Base-by-base conservation (phyloP, 2,329 filamentous ascomycete species). In the Ramularia collo-cygni region DNA sequence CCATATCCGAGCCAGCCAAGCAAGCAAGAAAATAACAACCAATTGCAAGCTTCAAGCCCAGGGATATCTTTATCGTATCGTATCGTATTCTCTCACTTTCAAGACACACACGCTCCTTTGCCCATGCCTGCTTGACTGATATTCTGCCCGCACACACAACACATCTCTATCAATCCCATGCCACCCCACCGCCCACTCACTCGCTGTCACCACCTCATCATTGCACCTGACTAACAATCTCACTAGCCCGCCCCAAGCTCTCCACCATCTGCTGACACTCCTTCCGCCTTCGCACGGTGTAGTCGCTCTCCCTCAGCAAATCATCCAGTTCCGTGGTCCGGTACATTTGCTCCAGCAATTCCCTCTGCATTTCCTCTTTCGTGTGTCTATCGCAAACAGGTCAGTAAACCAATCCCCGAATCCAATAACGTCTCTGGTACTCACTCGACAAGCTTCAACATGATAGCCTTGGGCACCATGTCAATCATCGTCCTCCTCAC, bases 231-330 rank as follows among this genome's bases (percentile, higher is more conserved):
- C 85, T 88, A 61, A 98, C 92, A 68, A 98, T 96, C 72, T 98
- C 92, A 65, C 81, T 92, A 40, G 92, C 92, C 65, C 85, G 83
- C 54, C 75, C 70, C 59, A 98, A 72, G 40, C 85, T 93, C 67
- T 98, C 92, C 37, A 98, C 92, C 92, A 98, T 98, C 68, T 95
- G 88, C 68, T 93, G 88, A 68, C 92, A 98, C 67, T 98, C 92
- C 74, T 98, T 98, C 64, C 92, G 78, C 65, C 92, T 77, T 57
- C 90, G 80, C 58, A 94, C 76, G 3, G 92, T 98, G 74, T 95
- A 96, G 65, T 98, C 92, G 62, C 86, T 94, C 69, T 98, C 92
- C 75, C 95, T 95, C 51, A 98, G 81, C 51, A 98, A 73, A 47
- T 95, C 89, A 54, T 98, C 92, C 18, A 95, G 75, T 56, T 90